phyloP scores from a whole-genome alignment of 495 filamentous ascomycete species.

The Glarea lozoyensis region DNA sequence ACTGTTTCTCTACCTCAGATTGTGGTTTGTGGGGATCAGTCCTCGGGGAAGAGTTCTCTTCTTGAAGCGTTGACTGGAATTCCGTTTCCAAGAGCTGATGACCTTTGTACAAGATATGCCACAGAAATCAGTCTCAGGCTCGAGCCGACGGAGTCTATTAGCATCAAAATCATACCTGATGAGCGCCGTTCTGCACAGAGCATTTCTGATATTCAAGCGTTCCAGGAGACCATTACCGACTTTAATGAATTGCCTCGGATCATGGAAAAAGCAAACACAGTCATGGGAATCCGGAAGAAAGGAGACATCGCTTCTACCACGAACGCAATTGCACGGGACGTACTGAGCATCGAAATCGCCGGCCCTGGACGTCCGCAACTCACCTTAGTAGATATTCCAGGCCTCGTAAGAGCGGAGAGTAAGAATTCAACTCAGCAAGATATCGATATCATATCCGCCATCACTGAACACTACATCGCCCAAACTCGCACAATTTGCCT shows the following conservation, averaged over 20 bases:
- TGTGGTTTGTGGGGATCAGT: constrained; percentile 53
- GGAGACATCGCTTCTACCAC: neutral
- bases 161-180: constrained; percentile 30
- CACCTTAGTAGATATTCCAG: constrained; percentile 59
- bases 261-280: constrained; percentile 29
- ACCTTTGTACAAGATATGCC: constrained; percentile 41
- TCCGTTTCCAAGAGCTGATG: constrained; percentile 40
- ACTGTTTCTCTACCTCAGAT: constrained; percentile 31
- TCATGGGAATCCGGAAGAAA: constrained; percentile 27
- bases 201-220: constrained; percentile 20
- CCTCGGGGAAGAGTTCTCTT: constrained; percentile 51
- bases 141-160: constrained; percentile 16
- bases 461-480: constrained; percentile 51
- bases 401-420: constrained; percentile 41
- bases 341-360: constrained; percentile 54
- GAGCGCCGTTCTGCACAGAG: constrained; percentile 20
- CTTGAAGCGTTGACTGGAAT: constrained; percentile 54
- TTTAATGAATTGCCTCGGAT: constrained; percentile 34
- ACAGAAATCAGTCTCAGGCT: constrained; percentile 43
- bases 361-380: constrained; percentile 53
- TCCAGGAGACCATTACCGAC: constrained; percentile 26
- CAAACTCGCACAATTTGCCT: constrained; percentile 49
- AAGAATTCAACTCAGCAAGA: constrained; percentile 32
- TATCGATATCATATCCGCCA: constrained; percentile 35
- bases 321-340: constrained; percentile 45